Conservation (phyloP, 179 eudicot species). For the Camellia oleifera region DNA sequence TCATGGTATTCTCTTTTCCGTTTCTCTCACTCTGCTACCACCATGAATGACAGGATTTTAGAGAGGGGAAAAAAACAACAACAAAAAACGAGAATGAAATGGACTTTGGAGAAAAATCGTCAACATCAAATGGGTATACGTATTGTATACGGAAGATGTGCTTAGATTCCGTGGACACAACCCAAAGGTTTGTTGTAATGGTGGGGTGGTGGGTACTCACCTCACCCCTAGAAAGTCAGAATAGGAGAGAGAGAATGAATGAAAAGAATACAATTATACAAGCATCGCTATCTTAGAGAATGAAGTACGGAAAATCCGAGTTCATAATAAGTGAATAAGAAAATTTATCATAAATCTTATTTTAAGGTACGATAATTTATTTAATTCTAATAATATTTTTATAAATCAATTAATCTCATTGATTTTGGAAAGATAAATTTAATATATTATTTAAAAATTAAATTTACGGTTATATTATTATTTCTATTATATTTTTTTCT, state of each 20-base stretch:
- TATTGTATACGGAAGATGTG: background rate
- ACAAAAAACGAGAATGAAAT: too few relatives aligned
- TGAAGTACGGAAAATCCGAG: background rate
- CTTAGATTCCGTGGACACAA: slow-evolving; percentile 4
- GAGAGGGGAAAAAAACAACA: background rate
- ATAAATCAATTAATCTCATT: too few relatives aligned
- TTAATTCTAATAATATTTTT: too few relatives aligned
- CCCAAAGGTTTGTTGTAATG: background rate
- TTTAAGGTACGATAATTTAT: too few relatives aligned
- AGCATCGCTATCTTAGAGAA: background rate
- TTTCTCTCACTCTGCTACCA: slow-evolving; percentile 2
- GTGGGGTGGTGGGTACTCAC: slow-evolving; percentile 13
- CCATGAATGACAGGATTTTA: background rate
- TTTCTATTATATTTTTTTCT: too few relatives aligned
- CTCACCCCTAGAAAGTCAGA: slow-evolving; percentile 8
- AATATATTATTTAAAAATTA: too few relatives aligned
- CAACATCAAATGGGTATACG: background rate
- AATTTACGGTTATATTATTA: too few relatives aligned
- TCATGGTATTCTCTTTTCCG: background rate
- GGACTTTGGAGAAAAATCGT: too few relatives aligned
- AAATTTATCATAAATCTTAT: too few relatives aligned
- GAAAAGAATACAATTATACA: background rate
- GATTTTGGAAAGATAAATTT: too few relatives aligned
- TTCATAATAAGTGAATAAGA: too few relatives aligned
- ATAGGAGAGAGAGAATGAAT: background rate